Evolutionary conservation across 1,284 basidiomycete species (phyloP).

Genomic region (Moesziomyces sp.): DNA sequence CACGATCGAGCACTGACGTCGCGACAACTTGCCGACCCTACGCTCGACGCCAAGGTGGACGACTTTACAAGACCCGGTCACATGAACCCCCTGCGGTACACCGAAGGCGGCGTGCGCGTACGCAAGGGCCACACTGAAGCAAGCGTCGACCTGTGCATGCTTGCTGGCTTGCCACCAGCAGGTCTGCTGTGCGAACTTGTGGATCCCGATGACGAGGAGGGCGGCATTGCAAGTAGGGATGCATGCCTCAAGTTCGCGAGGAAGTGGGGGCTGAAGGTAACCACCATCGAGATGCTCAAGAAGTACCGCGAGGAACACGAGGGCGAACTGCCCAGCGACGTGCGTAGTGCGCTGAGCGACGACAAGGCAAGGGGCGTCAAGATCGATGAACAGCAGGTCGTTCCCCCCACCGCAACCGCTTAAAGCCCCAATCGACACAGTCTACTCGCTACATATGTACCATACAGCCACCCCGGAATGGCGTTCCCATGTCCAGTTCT

Average conservation of each 20-base stretch:
- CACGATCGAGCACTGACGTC: conserved; percentile 91
- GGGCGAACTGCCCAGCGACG: conserved; percentile 25
- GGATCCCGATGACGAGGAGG: conserved; percentile 84
- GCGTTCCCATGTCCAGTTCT: too few species aligned
- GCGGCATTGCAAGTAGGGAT: conserved; percentile 94
- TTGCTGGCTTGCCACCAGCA: conserved; percentile 80
- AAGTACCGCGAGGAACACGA: conserved; percentile 65
- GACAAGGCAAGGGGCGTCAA: conserved; percentile 38
- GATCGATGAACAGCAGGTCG: conserved; percentile 44
- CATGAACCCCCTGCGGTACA: conserved; percentile 89
- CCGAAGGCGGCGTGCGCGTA: conserved; percentile 82
- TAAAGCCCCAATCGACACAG: too few species aligned
- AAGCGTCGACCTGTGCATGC: conserved; percentile 85
- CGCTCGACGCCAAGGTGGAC: conserved; percentile 57
- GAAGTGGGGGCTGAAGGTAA: conserved; percentile 88
- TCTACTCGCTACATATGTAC: too few species aligned
- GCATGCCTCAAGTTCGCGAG: conserved; percentile 93
- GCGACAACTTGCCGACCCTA: conserved; percentile 76
- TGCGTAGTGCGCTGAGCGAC: conserved; percentile 7
- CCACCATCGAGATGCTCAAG: conserved; percentile 81
- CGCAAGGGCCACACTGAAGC: conserved; percentile 95
- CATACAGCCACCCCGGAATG: too few species aligned
- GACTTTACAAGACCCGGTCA: conserved; percentile 95
- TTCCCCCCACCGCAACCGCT: conserved; percentile 19
- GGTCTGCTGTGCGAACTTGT: conserved; percentile 95